Evolutionary conservation across 345 rosid genomes (phyloP).

Genomic region (Eutrema japonicum): DNA sequence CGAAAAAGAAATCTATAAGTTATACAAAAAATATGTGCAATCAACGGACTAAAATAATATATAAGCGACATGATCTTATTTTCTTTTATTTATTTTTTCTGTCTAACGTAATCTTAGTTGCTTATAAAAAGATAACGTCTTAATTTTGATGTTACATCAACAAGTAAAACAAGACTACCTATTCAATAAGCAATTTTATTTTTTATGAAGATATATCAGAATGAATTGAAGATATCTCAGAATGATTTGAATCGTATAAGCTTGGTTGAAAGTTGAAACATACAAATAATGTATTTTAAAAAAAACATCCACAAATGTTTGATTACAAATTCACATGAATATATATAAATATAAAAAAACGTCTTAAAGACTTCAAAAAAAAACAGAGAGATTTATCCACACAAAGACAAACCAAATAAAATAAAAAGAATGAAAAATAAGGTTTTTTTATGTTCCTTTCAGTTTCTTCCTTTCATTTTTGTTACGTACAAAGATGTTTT

Average conservation of each 20-base stretch:
- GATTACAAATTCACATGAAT: constrained; percentile 41
- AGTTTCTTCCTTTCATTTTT: constrained; percentile 23
- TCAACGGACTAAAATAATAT: neutral
- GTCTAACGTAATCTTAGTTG: neutral
- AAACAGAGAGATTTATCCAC: constrained; percentile 35
- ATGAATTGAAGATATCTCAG: neutral
- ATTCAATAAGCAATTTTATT: neutral
- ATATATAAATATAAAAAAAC: constrained; percentile 14
- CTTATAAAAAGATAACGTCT: neutral
- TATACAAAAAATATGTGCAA: neutral
- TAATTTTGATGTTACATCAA: neutral
- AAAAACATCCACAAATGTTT: constrained; percentile 19
- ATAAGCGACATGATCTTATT: neutral
- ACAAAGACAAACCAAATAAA: constrained; percentile 37
- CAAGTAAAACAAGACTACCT: neutral
- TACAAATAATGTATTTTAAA: constrained; percentile 25
- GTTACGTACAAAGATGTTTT: constrained; percentile 42
- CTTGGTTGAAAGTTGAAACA: constrained; percentile 24
- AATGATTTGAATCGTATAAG: constrained; percentile 25
- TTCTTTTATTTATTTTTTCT: neutral
- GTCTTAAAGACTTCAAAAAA: constrained; percentile 25
- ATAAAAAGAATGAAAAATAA: constrained; percentile 50
- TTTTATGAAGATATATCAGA: no score
- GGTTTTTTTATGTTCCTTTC: neutral
- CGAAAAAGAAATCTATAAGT: neutral